Percentiles rank a stretch among this genome's conserved stretches.
phyloP scores from a whole-genome alignment of 805 yeast genomes.

The Candida suzukii region DNA sequence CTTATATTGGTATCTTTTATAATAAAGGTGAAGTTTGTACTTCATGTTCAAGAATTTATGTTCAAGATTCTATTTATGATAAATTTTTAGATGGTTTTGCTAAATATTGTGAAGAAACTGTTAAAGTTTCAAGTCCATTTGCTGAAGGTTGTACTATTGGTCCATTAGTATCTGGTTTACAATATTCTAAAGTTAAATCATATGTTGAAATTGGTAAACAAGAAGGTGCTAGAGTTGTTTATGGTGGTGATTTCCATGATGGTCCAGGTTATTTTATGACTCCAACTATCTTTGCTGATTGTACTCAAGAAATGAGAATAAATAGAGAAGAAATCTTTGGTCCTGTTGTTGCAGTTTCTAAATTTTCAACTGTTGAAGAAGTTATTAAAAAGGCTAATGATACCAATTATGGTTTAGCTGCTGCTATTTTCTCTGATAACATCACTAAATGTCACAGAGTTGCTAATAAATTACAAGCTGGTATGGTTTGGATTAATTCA shows the following conservation, averaged over 20 bases:
- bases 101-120: constrained; percentile 28
- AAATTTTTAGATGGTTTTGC: constrained; percentile 32
- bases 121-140: constrained; percentile 64
- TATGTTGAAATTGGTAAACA: constrained; percentile 60
- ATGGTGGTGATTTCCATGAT: constrained; percentile 57
- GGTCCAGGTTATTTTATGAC: constrained; percentile 59
- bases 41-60: constrained; percentile 38
- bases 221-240: constrained; percentile 61
- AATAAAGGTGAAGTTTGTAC: constrained; percentile 43
- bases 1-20: constrained; percentile 37
- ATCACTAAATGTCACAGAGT: constrained; percentile 55
- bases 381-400: constrained; percentile 59
- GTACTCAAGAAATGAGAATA: constrained; percentile 55
- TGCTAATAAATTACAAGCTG: constrained; percentile 57
- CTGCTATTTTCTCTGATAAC: constrained; percentile 65
- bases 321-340: constrained; percentile 75
- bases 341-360: constrained; percentile 66
- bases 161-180: constrained; percentile 63
- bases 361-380: constrained; percentile 59
- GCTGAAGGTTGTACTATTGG: constrained; percentile 62
- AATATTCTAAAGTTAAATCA: constrained; percentile 58
- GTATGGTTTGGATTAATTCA: constrained; percentile 58
- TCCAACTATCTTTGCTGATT: constrained; percentile 71
- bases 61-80: constrained; percentile 36
- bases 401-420: constrained; percentile 70